Evolutionary conservation across 306 rosid genomes (phyloP), one percentile per base, ranked within the genome.

Genomic region (Ceratonia siliqua): DNA sequence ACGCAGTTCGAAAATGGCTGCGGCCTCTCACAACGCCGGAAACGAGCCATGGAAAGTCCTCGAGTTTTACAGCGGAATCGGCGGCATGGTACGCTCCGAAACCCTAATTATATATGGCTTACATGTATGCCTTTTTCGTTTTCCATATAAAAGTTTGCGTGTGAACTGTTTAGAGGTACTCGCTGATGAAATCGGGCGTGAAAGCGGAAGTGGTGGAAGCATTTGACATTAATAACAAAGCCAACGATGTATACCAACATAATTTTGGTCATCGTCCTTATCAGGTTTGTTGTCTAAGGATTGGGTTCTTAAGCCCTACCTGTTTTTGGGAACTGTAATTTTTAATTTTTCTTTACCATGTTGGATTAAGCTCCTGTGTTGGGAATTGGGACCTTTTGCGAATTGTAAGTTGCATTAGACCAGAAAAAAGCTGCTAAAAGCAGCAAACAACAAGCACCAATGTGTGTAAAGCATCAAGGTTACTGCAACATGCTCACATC

Each of bases 21-120:
- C 72, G 68, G 74, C 48, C 62, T 56, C 62, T 17, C 21, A 27
- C 18, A 68, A 82, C 68, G 75, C 62, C 42, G 74, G 67, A 67
- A 79, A 18, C 13, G 77, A 81, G 54, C 82, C 85, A 33, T 78
- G 87, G 94, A 81, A 85, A 79, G 91, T 92, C 45, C 93, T 94
- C n/a, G 99, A 92, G 77, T 94, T 92, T 81, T 94, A 88, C 89
- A 94, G 97, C 48, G 96, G 99, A 62, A 87, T 94, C 49, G 99
- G 97, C 39, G 99, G 99, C 77, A 87, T 94, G 97, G 99, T 94
- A 80, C 30, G 2, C 33, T 1, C 35, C 46, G 8, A 2, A 46
- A 25, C 36, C 69, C 50, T 42, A 21, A 33, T 63, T 24, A 17
- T 45, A 3, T 28, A 1, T 24, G 35, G 12, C 61, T 14, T 12